Base-by-base conservation (phyloP, 495 filamentous ascomycete genomes). In the Rusavskia elegans region DNA sequence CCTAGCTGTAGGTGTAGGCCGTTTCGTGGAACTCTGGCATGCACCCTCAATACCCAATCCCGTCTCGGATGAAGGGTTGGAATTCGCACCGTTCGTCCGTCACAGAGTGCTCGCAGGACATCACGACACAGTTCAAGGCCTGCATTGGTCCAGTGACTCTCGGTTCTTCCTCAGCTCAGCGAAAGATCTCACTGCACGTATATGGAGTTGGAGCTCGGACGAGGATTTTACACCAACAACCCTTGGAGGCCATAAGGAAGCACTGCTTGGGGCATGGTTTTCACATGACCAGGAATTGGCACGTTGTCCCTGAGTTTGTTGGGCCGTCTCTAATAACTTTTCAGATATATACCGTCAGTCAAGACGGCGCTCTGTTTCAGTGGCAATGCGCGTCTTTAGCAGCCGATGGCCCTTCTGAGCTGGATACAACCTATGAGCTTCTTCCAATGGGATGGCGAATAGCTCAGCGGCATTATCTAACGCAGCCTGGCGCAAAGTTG, bases 141-240 rank as follows among this genome's bases (percentile, higher is more conserved):
- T 98, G 50, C 81, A 92, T 62, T 98, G 92, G 92, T 95, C 90
- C 11, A 80, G 79, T 61, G 92, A 98, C 68, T 96, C 92, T 16
- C 74, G 89, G 35, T 98, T 98, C 71, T 84, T 97, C 63, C 69
- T 98, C 45, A 94, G 81, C 50, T 77, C 92, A 2, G 87, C 87
- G 1, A 95, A 87, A 64, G 92, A 98, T 61, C 67, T 96, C 64
- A 97, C 92, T 0, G 83, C 84, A 40, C 80, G 88, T 58, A 85
- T 98, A 78, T 97, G 88, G 87, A 97, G 90, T 59, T 68, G 95
- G 57, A 73, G 94, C 59, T 76, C 81, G 1, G 88, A 94, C 59
- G 84, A 88, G 51, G 86, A 82, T 8, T 97, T 97, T 63, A 77
- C 80, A 40, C 89, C 89, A 11, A 97, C 93, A 13, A 84, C 85